Conservation (phyloP, 176 grass and related monocot species). For the Aegilops sharonensis region DNA sequence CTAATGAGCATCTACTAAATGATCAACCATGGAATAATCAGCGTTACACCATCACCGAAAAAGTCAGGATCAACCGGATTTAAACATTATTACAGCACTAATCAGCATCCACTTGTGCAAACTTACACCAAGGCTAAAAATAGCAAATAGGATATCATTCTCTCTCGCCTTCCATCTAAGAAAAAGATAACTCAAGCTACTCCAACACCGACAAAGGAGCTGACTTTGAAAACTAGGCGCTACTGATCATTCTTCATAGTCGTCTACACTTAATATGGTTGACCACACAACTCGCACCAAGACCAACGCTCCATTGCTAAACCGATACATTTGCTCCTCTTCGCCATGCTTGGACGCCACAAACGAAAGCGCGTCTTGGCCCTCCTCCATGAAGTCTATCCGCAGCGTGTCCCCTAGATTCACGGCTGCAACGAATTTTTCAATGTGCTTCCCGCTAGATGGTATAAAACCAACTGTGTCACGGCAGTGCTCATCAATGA, state of each 20-base stretch:
- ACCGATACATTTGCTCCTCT: neutral
- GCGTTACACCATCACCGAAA: too few species aligned
- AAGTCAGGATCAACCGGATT: neutral
- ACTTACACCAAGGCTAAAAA: neutral
- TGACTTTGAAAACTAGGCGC: too few species aligned
- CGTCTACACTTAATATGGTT: neutral
- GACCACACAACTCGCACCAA: neutral
- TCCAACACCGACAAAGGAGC: too few species aligned
- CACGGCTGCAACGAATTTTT: neutral
- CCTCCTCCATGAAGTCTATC: slow-evolving; percentile 2
- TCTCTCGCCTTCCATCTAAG: too few species aligned
- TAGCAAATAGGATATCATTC: neutral
- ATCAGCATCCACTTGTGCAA: neutral
- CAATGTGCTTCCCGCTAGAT: neutral
- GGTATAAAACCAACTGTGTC: neutral
- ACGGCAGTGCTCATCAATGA: neutral
- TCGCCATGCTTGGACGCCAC: neutral
- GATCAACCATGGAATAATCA: neutral
- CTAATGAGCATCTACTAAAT: neutral
- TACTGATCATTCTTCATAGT: neutral
- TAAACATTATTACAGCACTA: neutral
- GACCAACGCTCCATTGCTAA: neutral
- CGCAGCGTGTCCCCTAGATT: neutral
- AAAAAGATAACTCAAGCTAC: too few species aligned
- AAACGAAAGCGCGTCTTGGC: neutral